Evolutionary conservation across 169 alveolate genomes (phyloP), one percentile per base, ranked within the genome.

Genomic region (Blepharisma undulans): DNA sequence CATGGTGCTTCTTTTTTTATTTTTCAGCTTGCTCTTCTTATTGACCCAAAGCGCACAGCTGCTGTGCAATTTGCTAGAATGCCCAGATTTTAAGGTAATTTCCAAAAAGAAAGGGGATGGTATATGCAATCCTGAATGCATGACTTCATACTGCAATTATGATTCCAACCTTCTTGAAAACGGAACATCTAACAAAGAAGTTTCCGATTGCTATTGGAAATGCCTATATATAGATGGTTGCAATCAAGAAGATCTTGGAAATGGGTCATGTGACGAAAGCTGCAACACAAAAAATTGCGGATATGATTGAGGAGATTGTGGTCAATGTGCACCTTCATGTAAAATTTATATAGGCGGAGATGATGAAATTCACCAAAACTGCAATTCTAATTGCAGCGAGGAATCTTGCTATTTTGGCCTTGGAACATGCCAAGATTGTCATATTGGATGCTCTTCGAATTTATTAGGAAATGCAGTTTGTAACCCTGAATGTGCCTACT

Each of bases 101-200:
- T 48, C 14, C 14, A 48, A 10, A 10, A 12, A 48, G 66, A 48
- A 48, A 48, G 66, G 66, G 18, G 87, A 79, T 79, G 7, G 10
- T 33, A 10, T 32, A 29, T 79, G 87, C 87, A 33, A 79, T 79
- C 72, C 87, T 2, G 34, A 29, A 29, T 79, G 87, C 22, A 79
- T 79, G 87, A 79, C 66, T 79, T 33, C 87, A 25, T 22, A 25
- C 29, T 79, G 87, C 72, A 79, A 79, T 79, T 79, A 29, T 33
- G 87, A 79, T 7, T 0, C 87, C 60, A 32, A 32, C 48, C 29
- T 25, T 25, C 29, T 7, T 25, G 19, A 25, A 72, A 25, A 18
- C 29, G 80, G 33, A 18, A 4, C 80, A 72, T 8, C 36, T 22
- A 18, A 29, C 10, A 25, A 25, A 25, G 80, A 25, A 25, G 10